These are phyloP conservation scores for Chlorophyllum brunneum DNA, from an alignment of 768 basidiomycete genomes.

Conservation along the genomic window DNA sequence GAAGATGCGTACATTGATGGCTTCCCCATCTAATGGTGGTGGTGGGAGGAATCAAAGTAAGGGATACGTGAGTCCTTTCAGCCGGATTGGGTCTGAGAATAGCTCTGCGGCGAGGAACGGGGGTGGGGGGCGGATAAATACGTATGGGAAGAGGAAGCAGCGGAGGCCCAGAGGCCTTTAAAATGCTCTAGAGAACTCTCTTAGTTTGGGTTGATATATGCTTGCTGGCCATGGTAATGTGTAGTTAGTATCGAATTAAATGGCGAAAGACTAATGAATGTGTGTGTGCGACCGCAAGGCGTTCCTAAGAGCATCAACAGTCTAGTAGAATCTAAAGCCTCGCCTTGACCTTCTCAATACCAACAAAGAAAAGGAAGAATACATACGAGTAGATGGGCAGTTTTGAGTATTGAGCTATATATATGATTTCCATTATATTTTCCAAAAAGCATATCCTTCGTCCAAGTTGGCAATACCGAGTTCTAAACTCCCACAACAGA, in stretches of 20 bases:
- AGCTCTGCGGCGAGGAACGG: background rate
- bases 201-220: background rate
- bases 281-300: background rate
- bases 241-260: background rate
- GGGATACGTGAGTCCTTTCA: conserved; percentile 6
- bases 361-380: conserved; percentile 16
- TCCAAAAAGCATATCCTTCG: conserved; percentile 24
- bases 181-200: no score
- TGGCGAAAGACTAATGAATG: background rate
- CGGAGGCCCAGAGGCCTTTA: conserved; percentile 11
- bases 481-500: conserved; percentile 68
- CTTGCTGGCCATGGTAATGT: no score
- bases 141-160: conserved; percentile 11
- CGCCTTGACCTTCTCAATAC: conserved; percentile 43
- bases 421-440: conserved; percentile 76
- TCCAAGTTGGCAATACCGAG: conserved; percentile 39
- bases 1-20: conserved; percentile 4
- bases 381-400: conserved; percentile 70
- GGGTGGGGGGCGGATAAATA: conserved; percentile 11
- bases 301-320: no score
- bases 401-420: conserved; percentile 83
- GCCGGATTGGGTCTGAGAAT: conserved; percentile 7
- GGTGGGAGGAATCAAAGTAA: background rate
- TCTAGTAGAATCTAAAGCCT: no score
- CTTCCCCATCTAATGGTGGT: no score